Percentiles rank a stretch among this genome's conserved stretches.
Evolutionary conservation across 495 filamentous ascomycete genomes (phyloP).

Genomic region (Stereocaulon alpinum): DNA sequence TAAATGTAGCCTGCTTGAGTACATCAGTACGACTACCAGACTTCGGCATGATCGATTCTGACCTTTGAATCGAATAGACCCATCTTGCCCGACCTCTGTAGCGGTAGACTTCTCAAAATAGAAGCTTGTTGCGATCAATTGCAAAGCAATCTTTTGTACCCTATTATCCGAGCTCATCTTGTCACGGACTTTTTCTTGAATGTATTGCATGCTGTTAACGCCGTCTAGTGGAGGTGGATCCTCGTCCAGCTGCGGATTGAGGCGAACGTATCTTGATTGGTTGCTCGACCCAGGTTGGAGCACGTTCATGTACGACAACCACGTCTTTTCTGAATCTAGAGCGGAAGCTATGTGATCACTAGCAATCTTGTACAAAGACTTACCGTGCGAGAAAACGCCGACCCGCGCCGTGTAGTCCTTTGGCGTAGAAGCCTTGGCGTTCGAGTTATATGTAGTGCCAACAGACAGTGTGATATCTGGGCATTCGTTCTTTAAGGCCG

Average conservation of each 20-base stretch:
- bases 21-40: not conserved
- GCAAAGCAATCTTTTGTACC: slow-evolving; percentile 6
- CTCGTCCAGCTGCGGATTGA: slow-evolving; percentile 15
- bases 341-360: slow-evolving; percentile 13
- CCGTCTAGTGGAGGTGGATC: slow-evolving; percentile 18
- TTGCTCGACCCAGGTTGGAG: slow-evolving; percentile 1
- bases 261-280: slow-evolving; percentile 9
- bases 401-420: not conserved
- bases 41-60: not conserved
- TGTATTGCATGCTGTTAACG: slow-evolving; percentile 1
- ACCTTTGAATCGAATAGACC: slow-evolving; percentile 6
- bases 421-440: not conserved
- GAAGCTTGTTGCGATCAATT: slow-evolving; percentile 17
- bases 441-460: slow-evolving; percentile 6
- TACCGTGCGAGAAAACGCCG: slow-evolving; percentile 9
- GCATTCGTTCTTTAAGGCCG: slow-evolving; percentile 5
- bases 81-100: not conserved
- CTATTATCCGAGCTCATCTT: not conserved
- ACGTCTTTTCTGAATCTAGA: slow-evolving; percentile 18
- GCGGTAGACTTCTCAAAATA: slow-evolving; percentile 14
- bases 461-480: slow-evolving; percentile 13
- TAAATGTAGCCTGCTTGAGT: slow-evolving; percentile 5
- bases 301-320: slow-evolving; percentile 14
- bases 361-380: slow-evolving; percentile 10
- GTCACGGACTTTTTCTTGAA: slow-evolving; percentile 7